These are phyloP conservation scores for Botrytis pseudocinerea DNA, from an alignment of 2,329 filamentous ascomycete species.

Conservation along the genomic window DNA sequence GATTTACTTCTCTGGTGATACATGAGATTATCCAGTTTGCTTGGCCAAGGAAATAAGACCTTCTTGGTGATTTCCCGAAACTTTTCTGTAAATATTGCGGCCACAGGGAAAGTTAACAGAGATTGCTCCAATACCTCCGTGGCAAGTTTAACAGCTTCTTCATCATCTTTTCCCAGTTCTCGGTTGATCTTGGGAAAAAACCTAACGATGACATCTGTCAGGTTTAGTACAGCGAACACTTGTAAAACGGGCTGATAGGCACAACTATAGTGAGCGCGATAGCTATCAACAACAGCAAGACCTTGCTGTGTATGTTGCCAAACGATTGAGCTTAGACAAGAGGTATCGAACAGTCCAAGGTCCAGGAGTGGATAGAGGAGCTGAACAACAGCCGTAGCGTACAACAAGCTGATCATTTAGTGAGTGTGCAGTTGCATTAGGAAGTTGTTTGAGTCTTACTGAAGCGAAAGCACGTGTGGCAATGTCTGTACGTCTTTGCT, in stretches of 20 bases:
- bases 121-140: background rate
- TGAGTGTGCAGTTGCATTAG: background rate
- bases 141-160: background rate
- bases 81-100: background rate
- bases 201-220: background rate
- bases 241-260: background rate
- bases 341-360: background rate
- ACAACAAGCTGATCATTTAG: background rate
- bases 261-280: background rate
- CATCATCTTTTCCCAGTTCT: background rate
- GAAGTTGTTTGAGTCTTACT: background rate
- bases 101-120: background rate
- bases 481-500: background rate
- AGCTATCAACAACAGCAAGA: background rate
- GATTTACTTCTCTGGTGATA: background rate
- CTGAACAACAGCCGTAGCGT: background rate
- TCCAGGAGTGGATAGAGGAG: background rate
- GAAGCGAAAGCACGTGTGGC: background rate
- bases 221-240: background rate
- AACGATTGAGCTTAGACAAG: background rate
- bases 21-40: background rate
- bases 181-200: background rate
- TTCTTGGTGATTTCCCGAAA: background rate
- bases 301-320: background rate
- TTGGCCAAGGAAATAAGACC: background rate